A percentile compares a stretch with the other conserved stretches of the same genome.
phyloP scores from a whole-genome alignment of 2,329 filamentous ascomycete species.

The Phialophora macrospora region DNA sequence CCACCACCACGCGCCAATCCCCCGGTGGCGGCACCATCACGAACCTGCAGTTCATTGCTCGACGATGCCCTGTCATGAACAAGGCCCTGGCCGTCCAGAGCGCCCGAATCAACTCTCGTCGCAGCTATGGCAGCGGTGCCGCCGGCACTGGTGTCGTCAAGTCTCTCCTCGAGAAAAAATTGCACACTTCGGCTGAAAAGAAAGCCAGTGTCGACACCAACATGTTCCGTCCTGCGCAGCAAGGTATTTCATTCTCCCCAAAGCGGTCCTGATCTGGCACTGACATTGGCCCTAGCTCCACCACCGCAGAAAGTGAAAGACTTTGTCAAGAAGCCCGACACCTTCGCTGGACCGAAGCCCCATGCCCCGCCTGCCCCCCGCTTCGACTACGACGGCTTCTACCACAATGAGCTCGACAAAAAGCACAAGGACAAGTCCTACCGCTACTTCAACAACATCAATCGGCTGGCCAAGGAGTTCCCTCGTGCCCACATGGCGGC shows the following conservation, averaged over 20 bases:
- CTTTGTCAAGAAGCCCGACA: constrained; percentile 32
- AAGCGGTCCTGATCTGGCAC: background rate
- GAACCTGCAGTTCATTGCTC: constrained; percentile 90
- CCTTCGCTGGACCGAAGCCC: constrained; percentile 52
- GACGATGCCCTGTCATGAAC: constrained; percentile 97
- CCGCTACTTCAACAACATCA: constrained; percentile 99
- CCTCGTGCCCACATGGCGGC: constrained; percentile 89
- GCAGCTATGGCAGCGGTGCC: constrained; percentile 41
- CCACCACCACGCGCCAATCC: constrained; percentile 66
- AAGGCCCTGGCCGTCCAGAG: constrained; percentile 90
- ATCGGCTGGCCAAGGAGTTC: constrained; percentile 93
- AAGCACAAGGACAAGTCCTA: constrained; percentile 99
- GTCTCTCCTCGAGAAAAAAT: constrained; percentile 51
- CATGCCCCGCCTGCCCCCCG: constrained; percentile 58
- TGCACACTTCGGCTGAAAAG: constrained; percentile 80
- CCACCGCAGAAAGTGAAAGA: constrained; percentile 27
- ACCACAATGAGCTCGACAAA: constrained; percentile 86
- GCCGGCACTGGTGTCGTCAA: constrained; percentile 45
- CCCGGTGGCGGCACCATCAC: constrained; percentile 92
- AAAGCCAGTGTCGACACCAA: constrained; percentile 76
- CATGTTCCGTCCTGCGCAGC: constrained; percentile 55
- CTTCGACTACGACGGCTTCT: constrained; percentile 93
- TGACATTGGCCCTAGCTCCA: constrained; percentile 29
- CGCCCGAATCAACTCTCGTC: constrained; percentile 44
- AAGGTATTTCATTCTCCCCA: constrained; percentile 47